Base-by-base conservation (phyloP, 2,329 filamentous ascomycete genomes). In the Fusarium subglutinans region DNA sequence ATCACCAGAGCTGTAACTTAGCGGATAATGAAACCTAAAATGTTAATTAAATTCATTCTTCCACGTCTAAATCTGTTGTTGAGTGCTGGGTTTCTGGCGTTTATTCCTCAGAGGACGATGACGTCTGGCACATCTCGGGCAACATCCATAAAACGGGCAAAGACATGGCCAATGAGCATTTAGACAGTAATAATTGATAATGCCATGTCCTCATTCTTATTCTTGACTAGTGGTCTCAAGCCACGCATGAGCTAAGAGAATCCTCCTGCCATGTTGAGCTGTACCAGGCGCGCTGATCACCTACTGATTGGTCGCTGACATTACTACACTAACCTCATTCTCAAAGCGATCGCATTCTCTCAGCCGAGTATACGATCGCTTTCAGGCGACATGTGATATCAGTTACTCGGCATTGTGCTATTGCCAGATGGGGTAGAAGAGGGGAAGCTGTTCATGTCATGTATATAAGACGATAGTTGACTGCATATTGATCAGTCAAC, bases 211-310 rank as follows among this genome's bases (percentile, higher is more conserved):
- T 58, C 55, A 37, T 58, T 50, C 41, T 26, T 50, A 8, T 58
- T 58, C 10, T 28, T 37, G 30, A 35, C 55, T 37, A 58, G 55
- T 18, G 18, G 17, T 8, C 55, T 5, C 13, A 28, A 58, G 30
- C 41, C 41, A 47, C 55, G 30, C 41, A 37, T 50, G 1, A n/a
- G 11, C 41, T 58, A 50, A 37, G 1, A 37, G 5, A 12, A 48
- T 58, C 41, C 55, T 58, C 55, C 55, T 58, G 55, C 55, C 55
- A 11, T 58, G 40, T 48, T 58, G 24, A 48, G 55, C n/a, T 28
- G 11, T n/a, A 20, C 41, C 24, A 20, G 55, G 30, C 41, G 55
- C 55, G 55, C 55, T 50, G 55, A 58, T 58, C 55, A 22, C 30
- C 18, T 8, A 18, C 41, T 35, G 30, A 50, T 58, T 58, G 55